Percentiles rank a stretch among this genome's conserved stretches.
Evolutionary conservation across 306 rosid genomes (phyloP).

Genomic region (Lagenaria siceraria): DNA sequence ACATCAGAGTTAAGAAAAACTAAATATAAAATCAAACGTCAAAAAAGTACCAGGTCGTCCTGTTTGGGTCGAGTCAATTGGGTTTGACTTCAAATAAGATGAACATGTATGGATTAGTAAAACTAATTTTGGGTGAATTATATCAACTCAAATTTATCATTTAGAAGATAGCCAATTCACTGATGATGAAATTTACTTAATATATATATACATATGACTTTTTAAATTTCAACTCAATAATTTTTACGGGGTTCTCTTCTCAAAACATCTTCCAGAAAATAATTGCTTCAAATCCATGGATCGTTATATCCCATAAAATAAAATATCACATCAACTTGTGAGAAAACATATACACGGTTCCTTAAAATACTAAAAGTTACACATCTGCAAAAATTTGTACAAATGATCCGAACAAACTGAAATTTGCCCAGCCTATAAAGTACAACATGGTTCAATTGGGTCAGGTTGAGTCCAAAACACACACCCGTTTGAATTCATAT

Average conservation of each 20-base stretch:
- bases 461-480: not conserved
- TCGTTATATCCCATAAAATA: not conserved
- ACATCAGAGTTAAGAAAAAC: constrained; percentile 6
- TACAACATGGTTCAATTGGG: not conserved
- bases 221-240: not conserved
- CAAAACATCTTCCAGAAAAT: not conserved
- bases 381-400: not conserved
- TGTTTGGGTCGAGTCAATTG: not conserved
- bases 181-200: not conserved
- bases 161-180: not conserved
- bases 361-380: not conserved
- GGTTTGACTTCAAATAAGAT: not conserved
- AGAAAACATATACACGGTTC: not conserved
- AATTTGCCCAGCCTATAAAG: not conserved
- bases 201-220: not conserved
- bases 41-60: not conserved
- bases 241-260: not conserved
- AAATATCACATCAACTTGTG: not conserved
- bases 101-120: not conserved
- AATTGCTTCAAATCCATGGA: not conserved
- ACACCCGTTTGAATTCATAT: not conserved
- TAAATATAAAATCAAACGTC: not conserved
- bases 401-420: not conserved
- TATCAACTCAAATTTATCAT: not conserved
- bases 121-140: not conserved